These are phyloP conservation scores for Termitomyces sp. DNA, from an alignment of 768 basidiomycete species.

Conservation along the genomic window DNA sequence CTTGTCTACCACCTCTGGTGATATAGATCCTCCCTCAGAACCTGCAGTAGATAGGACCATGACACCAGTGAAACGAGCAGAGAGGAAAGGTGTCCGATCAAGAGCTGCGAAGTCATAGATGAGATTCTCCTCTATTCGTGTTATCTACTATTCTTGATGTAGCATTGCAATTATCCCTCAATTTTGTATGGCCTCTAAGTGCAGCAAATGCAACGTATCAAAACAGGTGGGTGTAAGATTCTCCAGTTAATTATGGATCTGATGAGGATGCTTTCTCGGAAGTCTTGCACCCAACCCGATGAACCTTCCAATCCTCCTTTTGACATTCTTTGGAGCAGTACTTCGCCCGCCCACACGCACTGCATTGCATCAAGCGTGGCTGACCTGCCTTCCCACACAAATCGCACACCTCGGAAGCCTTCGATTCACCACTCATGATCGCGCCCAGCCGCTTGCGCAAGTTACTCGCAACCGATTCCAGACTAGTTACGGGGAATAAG, in stretches of 20 bases:
- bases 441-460: background rate
- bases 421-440: background rate
- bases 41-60: too few species aligned
- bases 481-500: slow-evolving; percentile 50
- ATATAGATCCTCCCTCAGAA: too few species aligned
- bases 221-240: too few species aligned
- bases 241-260: background rate
- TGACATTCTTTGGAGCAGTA: slow-evolving; percentile 38
- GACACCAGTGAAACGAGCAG: too few species aligned
- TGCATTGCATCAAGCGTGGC: slow-evolving; percentile 24
- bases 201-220: too few species aligned
- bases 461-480: slow-evolving; percentile 33
- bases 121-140: too few species aligned
- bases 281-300: slow-evolving; percentile 16
- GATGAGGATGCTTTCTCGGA: background rate
- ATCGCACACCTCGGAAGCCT: slow-evolving; percentile 18
- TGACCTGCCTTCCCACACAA: slow-evolving; percentile 30
- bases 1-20: too few species aligned
- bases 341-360: slow-evolving; percentile 26
- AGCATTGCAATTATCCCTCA: too few species aligned
- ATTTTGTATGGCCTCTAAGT: too few species aligned
- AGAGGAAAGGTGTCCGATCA: too few species aligned
- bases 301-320: slow-evolving; percentile 33
- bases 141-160: too few species aligned
- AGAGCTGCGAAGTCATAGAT: too few species aligned